A percentile compares a stretch with the other conserved stretches of the same genome.
These are phyloP conservation scores for Shiraia bambusicola DNA, from an alignment of 2,329 filamentous ascomycete genomes.

Conservation along the genomic window DNA sequence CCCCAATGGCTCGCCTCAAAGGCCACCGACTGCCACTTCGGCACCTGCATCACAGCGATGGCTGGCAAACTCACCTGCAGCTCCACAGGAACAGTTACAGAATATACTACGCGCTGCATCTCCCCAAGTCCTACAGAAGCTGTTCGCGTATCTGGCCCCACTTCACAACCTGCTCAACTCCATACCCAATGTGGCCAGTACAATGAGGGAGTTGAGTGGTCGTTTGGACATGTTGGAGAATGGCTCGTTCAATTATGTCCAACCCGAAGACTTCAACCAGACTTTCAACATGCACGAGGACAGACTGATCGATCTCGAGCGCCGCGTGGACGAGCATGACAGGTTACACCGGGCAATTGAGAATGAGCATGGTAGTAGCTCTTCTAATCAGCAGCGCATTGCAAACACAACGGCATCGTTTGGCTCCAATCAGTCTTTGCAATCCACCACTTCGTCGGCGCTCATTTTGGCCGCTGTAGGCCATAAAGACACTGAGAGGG, in stretches of 20 bases:
- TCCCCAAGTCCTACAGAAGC: slow-evolving; percentile 36
- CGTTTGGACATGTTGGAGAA: slow-evolving; percentile 71
- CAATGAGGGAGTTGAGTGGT: slow-evolving; percentile 62
- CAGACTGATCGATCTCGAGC: slow-evolving; percentile 69
- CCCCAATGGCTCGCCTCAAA: slow-evolving; percentile 13
- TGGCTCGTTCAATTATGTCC: slow-evolving; percentile 64
- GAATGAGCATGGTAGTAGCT: slow-evolving; percentile 30
- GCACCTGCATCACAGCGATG: slow-evolving; percentile 23
- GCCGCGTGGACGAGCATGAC: slow-evolving; percentile 48
- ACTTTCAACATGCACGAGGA: slow-evolving; percentile 67
- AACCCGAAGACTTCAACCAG: slow-evolving; percentile 70
- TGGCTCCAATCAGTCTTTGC: slow-evolving; percentile 42
- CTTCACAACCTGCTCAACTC: slow-evolving; percentile 41
- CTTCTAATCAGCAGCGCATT: slow-evolving; percentile 31
- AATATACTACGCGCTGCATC: slow-evolving; percentile 33
- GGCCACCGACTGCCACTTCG: slow-evolving; percentile 19
- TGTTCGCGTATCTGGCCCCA: slow-evolving; percentile 39
- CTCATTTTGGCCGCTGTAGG: slow-evolving; percentile 40
- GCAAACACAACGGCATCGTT: slow-evolving; percentile 43
- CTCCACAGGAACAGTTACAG: slow-evolving; percentile 36
- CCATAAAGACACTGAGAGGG: slow-evolving; percentile 44
- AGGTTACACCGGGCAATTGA: slow-evolving; percentile 36
- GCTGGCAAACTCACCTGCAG: slow-evolving; percentile 24
- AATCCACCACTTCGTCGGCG: slow-evolving; percentile 43
- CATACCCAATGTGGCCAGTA: slow-evolving; percentile 46